Evolutionary conservation across 441 rosid species (phyloP).

Genomic region (Cnidoscolus chayamansa): DNA sequence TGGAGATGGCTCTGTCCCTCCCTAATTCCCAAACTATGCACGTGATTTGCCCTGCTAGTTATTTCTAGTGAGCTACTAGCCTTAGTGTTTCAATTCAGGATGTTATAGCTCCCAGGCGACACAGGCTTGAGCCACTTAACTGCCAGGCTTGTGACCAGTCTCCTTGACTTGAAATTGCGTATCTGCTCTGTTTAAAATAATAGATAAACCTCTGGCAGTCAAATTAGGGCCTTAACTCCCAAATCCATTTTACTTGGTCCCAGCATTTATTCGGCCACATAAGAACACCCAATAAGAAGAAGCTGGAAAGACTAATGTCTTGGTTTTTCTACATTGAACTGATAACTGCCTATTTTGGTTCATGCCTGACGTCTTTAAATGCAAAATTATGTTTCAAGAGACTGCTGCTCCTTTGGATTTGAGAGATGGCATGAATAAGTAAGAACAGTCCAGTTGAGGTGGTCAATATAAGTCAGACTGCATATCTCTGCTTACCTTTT

Average conservation of each 20-base stretch:
- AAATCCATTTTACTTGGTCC: not conserved
- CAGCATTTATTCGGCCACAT: conserved; percentile 3
- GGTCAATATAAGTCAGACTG: not conserved
- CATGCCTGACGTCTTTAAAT: not conserved
- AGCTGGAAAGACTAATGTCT: not conserved
- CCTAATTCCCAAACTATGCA: not conserved
- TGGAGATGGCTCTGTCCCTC: not conserved
- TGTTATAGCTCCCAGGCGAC: not conserved
- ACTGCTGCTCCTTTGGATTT: not conserved
- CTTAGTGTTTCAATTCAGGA: not conserved
- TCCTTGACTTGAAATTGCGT: not conserved
- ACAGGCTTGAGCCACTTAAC: not conserved
- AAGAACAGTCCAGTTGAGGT: not conserved
- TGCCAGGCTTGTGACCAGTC: not conserved
- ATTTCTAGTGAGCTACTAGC: conserved; percentile 3
- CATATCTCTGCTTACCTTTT: not conserved
- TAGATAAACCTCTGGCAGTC: not conserved
- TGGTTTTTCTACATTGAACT: not conserved
- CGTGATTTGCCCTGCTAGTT: not conserved
- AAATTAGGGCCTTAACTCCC: not conserved
- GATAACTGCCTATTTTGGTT: not conserved
- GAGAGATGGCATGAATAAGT: not conserved
- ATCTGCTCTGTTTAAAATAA: conserved; percentile 2
- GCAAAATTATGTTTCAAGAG: not conserved
- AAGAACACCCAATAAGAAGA: not conserved